Evolutionary conservation across 768 basidiomycete genomes (phyloP).

Genomic region (Rickenella mellea): DNA sequence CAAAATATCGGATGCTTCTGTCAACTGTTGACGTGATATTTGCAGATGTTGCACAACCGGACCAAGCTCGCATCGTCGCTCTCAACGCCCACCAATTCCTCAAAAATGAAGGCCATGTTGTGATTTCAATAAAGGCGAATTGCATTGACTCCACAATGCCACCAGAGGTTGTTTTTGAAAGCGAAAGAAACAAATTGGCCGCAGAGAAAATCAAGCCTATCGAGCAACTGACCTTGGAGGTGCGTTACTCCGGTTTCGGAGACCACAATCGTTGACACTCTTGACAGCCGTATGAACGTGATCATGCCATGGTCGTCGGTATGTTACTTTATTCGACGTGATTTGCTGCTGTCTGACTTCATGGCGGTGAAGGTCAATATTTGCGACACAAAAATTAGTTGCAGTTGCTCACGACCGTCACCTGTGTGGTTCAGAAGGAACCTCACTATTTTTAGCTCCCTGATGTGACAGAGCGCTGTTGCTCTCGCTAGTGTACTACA

Average conservation of each 20-base stretch:
- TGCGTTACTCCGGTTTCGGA: not conserved
- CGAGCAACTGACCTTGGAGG: conserved; percentile 90
- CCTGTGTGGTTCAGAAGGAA: too few relatives aligned
- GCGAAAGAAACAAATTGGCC: conserved; percentile 76
- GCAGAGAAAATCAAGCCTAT: conserved; percentile 81
- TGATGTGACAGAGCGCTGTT: too few relatives aligned
- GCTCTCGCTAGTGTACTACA: too few relatives aligned
- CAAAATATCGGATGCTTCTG: conserved; percentile 95
- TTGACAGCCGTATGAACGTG: conserved; percentile 65
- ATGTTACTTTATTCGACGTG: conserved; percentile 13
- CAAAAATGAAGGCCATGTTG: conserved; percentile 83
- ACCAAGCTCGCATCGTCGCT: conserved; percentile 94
- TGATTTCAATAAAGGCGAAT: conserved; percentile 98
- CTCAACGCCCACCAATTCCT: conserved; percentile 94
- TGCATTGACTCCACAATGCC: conserved; percentile 97
- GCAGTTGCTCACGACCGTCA: too few relatives aligned
- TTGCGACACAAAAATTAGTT: conserved; percentile 31
- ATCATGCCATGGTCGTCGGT: conserved; percentile 88
- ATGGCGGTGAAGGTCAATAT: conserved; percentile 29
- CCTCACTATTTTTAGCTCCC: too few relatives aligned
- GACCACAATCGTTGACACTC: not conserved
- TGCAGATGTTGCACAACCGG: conserved; percentile 96
- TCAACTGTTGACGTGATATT: conserved; percentile 96
- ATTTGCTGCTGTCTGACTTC: conserved; percentile 2
- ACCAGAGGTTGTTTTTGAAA: conserved; percentile 81